phyloP scores from a whole-genome alignment of 2,329 filamentous ascomycete species.

The Onygena corvina region DNA sequence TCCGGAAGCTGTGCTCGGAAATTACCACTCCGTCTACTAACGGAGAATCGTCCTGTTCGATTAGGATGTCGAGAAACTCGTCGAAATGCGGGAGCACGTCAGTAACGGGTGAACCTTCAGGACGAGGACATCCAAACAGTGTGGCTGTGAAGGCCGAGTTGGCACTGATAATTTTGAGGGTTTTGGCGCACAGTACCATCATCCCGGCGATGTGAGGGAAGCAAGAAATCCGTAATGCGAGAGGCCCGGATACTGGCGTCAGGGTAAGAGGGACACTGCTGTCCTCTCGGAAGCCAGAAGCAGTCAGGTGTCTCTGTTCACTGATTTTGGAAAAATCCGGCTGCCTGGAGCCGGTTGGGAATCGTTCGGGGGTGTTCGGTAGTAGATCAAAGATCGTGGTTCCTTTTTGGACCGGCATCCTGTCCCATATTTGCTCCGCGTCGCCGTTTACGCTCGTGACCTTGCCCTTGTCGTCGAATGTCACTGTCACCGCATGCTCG shows the following conservation, averaged over 20 bases:
- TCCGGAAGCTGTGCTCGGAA: conserved; percentile 87
- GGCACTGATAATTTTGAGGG: conserved; percentile 72
- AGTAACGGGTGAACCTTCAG: conserved; percentile 67
- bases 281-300: conserved; percentile 44
- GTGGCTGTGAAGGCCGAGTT: conserved; percentile 91
- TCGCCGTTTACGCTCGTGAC: conserved; percentile 61
- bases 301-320: conserved; percentile 69
- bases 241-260: conserved; percentile 55
- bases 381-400: conserved; percentile 68
- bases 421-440: conserved; percentile 77
- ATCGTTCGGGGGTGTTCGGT: conserved; percentile 63
- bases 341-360: conserved; percentile 54
- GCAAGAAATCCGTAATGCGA: conserved; percentile 73
- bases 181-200: conserved; percentile 72
- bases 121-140: conserved; percentile 76
- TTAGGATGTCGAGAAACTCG: conserved; percentile 65
- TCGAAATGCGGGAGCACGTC: conserved; percentile 80
- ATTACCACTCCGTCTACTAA: conserved; percentile 91
- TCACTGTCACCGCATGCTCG: conserved; percentile 73
- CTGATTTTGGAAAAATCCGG: conserved; percentile 67
- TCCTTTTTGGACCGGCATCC: conserved; percentile 52
- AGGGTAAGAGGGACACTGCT: conserved; percentile 78
- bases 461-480: conserved; percentile 63
- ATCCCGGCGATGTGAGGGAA: conserved; percentile 97
- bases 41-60: conserved; percentile 71